A percentile compares a stretch with the other conserved stretches of the same genome.
These are phyloP conservation scores for Corylus heterophylla DNA, from an alignment of 306 rosid genomes.

Conservation along the genomic window DNA sequence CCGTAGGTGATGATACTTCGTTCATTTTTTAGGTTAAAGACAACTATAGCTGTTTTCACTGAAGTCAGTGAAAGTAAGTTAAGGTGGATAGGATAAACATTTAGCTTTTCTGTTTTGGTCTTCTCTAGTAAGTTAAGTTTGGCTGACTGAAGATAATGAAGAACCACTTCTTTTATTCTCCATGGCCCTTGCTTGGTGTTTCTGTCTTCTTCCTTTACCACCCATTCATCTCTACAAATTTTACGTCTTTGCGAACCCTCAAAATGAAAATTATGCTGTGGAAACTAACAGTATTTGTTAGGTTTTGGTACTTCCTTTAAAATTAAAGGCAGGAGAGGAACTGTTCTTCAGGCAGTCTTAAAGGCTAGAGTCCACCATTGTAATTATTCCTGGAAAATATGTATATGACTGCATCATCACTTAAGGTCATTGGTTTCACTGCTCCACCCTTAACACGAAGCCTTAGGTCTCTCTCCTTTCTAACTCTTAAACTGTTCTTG, in stretches of 20 bases:
- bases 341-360: not conserved
- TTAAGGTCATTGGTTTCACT: not conserved
- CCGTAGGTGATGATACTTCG: not conserved
- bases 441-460: not conserved
- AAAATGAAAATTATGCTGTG: not conserved
- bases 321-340: not conserved
- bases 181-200: not conserved
- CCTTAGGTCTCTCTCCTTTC: not conserved
- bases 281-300: not conserved
- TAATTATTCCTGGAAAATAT: not conserved
- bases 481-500: constrained; percentile 9
- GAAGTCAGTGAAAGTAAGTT: not conserved
- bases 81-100: not conserved
- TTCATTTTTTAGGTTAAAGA: not conserved
- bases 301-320: not conserved
- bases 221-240: not conserved
- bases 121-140: not conserved
- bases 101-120: not conserved
- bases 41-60: not conserved
- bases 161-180: not conserved
- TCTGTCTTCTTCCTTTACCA: not conserved
- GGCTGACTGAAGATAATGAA: not conserved
- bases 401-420: not conserved
- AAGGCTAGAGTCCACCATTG: not conserved
- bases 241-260: not conserved